phyloP scores from a whole-genome alignment of 176 grass and related monocot genomes.

The Tillandsia leiboldiana region DNA sequence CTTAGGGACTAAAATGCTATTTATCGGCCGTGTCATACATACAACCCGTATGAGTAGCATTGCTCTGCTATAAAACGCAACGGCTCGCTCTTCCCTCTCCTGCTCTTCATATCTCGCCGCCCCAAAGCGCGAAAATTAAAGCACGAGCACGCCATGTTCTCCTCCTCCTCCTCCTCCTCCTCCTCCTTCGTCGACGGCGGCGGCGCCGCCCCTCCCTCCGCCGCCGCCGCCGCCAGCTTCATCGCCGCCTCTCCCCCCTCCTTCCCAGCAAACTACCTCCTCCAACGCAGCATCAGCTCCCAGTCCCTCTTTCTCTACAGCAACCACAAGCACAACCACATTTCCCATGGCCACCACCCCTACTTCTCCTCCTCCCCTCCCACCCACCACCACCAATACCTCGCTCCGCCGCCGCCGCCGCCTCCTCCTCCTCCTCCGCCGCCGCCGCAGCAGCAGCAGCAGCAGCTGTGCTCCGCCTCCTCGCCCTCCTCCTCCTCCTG shows the following conservation, averaged over 20 bases:
- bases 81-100: background rate
- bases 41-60: too few relatives aligned
- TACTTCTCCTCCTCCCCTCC: constrained; percentile 4
- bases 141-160: constrained; percentile 9
- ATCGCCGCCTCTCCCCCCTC: background rate
- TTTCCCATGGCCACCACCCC: background rate
- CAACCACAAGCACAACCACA: background rate
- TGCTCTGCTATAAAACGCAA: background rate
- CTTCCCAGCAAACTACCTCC: background rate
- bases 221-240: background rate
- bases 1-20: too few relatives aligned
- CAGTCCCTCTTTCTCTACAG: background rate
- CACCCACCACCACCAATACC: constrained; percentile 29
- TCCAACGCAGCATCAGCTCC: constrained; percentile 8
- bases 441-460: constrained; percentile 15
- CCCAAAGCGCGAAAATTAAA: background rate
- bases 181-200: background rate
- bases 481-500: constrained; percentile 23
- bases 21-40: too few relatives aligned
- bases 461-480: background rate
- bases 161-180: constrained; percentile 8
- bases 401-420: constrained; percentile 20
- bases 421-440: constrained; percentile 29
- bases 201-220: background rate
- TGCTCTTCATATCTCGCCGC: background rate